A percentile compares a stretch with the other conserved stretches of the same genome.
Conservation (phyloP, 306 rosid species). For the Lathyrus sativus region DNA sequence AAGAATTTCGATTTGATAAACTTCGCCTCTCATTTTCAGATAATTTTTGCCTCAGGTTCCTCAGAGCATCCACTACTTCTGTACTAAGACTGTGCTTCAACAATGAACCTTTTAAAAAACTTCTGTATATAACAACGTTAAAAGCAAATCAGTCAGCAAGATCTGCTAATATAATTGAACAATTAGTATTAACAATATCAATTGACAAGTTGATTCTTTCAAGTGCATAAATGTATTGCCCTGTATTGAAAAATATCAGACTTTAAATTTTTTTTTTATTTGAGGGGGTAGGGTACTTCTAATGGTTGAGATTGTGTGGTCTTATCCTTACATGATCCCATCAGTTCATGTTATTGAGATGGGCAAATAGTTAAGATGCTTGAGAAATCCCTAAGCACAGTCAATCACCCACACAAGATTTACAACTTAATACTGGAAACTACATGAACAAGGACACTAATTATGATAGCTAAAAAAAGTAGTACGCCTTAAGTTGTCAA, state of each 20-base stretch:
- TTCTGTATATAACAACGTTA: slow-evolving; percentile 49
- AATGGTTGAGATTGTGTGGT: too few species aligned
- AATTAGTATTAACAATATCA: not conserved
- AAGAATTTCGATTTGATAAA: slow-evolving; percentile 37
- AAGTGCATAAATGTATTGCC: not conserved
- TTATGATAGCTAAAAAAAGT: not conserved
- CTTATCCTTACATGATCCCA: too few species aligned
- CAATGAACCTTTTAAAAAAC: slow-evolving; percentile 74
- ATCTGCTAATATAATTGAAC: slow-evolving; percentile 15
- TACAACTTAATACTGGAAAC: not conserved
- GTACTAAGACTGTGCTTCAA: slow-evolving; percentile 89
- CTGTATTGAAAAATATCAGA: not conserved
- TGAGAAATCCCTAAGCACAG: too few species aligned
- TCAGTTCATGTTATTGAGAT: too few species aligned
- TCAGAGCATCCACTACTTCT: slow-evolving; percentile 84
- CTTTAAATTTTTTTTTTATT: not conserved
- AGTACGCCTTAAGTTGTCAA: not conserved
- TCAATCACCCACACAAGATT: not conserved
- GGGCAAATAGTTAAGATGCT: too few species aligned
- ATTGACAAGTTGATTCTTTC: slow-evolving; percentile 20
- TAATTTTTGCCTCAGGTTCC: slow-evolving; percentile 68
- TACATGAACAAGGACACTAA: not conserved
- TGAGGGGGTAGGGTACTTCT: not conserved
- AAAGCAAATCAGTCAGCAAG: slow-evolving; percentile 35
- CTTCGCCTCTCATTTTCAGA: slow-evolving; percentile 53